Evolutionary conservation across 2,329 filamentous ascomycete genomes (phyloP).

Genomic region (Pseudogymnoascus sp.): DNA sequence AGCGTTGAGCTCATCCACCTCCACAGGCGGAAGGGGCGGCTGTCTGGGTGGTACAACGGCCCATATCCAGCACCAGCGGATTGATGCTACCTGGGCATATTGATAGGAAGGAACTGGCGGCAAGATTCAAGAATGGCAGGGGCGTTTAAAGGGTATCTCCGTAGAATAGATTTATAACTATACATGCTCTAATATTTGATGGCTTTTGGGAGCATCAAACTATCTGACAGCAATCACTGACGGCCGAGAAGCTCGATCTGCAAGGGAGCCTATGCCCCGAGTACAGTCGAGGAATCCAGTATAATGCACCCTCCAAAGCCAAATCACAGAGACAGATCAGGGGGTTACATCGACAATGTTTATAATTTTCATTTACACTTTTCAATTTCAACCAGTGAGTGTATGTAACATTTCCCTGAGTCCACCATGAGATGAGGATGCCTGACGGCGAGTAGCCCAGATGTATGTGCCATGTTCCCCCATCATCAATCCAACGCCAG

Average conservation of each 20-base stretch:
- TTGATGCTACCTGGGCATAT: conserved; percentile 24
- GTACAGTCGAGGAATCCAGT: background rate
- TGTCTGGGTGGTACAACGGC: background rate
- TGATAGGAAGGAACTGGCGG: conserved; percentile 26
- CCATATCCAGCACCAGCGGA: conserved; percentile 19
- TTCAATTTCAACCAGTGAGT: conserved; percentile 8
- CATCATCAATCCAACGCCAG: conserved; percentile 5
- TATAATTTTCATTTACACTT: conserved; percentile 7
- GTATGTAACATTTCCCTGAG: conserved; percentile 6
- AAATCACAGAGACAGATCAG: background rate
- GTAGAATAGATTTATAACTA: background rate
- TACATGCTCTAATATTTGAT: background rate
- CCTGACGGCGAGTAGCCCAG: conserved; percentile 1
- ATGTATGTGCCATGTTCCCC: conserved; percentile 1
- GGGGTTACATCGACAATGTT: background rate
- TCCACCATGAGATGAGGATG: conserved; percentile 3
- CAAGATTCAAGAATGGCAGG: conserved; percentile 28
- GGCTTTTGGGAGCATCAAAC: background rate
- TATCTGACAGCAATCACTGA: background rate
- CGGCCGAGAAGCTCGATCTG: background rate
- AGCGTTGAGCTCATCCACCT: background rate
- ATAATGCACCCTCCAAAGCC: background rate
- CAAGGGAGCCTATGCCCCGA: background rate
- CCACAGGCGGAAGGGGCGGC: background rate
- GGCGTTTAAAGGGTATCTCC: background rate